These are phyloP conservation scores for Pilaira anomala DNA, from an alignment of 192 early-diverging fungal species.

Conservation along the genomic window DNA sequence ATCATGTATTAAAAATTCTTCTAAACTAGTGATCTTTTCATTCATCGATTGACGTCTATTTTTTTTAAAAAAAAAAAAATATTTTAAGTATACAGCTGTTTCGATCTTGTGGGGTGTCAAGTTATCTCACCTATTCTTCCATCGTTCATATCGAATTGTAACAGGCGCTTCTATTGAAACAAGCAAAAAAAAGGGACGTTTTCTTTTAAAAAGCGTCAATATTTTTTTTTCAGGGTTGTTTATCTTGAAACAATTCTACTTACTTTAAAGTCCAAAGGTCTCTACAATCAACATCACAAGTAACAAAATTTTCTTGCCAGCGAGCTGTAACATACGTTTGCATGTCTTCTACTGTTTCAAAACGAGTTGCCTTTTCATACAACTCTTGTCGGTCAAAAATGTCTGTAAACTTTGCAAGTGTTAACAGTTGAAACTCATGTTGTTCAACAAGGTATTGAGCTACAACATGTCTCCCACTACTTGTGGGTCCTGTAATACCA, in stretches of 20 bases:
- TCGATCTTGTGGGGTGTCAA: too few species aligned
- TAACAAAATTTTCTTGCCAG: slow-evolving; percentile 75
- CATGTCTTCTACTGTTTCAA: slow-evolving; percentile 57
- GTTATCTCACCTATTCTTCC: slow-evolving; percentile 37
- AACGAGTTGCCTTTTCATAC: slow-evolving; percentile 26
- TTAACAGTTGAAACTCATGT: slow-evolving; percentile 47
- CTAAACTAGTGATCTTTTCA: slow-evolving; percentile 29
- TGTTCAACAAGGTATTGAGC: slow-evolving; percentile 52
- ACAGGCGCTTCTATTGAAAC: slow-evolving; percentile 84
- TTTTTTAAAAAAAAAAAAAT: neutral
- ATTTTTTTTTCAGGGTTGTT: neutral
- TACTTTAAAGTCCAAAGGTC: slow-evolving; percentile 57
- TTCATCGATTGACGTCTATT: neutral
- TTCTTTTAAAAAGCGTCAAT: slow-evolving; percentile 28
- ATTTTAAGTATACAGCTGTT: too few species aligned
- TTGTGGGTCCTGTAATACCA: slow-evolving; percentile 60
- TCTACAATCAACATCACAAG: slow-evolving; percentile 55
- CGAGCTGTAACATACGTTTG: slow-evolving; percentile 66
- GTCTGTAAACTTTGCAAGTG: slow-evolving; percentile 23
- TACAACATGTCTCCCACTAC: slow-evolving; percentile 65
- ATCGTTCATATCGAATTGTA: slow-evolving; percentile 62
- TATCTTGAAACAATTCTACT: neutral
- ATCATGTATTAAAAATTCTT: slow-evolving; percentile 57
- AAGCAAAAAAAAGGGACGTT: slow-evolving; percentile 80
- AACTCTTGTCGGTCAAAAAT: neutral